A percentile compares a stretch with the other conserved stretches of the same genome.
phyloP scores from a whole-genome alignment of 1,284 basidiomycete species.

The Inonotus hispidus region DNA sequence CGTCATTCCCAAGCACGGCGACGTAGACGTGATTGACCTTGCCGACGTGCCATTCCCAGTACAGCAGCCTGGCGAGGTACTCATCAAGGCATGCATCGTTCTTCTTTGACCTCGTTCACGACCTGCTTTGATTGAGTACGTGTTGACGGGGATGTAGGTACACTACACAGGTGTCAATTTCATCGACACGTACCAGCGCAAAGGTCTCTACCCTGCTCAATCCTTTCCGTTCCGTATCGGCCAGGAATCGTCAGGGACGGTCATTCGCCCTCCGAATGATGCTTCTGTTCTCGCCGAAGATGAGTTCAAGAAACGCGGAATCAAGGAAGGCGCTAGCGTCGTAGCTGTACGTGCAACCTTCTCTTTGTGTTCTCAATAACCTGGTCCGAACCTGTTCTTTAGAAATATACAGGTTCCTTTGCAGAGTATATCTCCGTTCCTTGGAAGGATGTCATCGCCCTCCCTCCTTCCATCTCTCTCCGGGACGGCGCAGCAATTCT shows the following conservation, averaged over 20 bases:
- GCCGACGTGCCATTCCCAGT: constrained; percentile 55
- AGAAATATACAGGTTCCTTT: constrained; percentile 56
- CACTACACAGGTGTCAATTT: constrained; percentile 75
- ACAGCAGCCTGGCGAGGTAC: constrained; percentile 58
- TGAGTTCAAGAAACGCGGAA: constrained; percentile 54
- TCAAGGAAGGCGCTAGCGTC: constrained; percentile 56
- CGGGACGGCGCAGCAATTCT: constrained; percentile 62
- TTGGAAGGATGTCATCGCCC: constrained; percentile 55
- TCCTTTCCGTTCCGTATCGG: constrained; percentile 74
- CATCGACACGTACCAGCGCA: constrained; percentile 77
- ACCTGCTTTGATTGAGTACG: constrained; percentile 26
- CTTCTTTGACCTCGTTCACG: constrained; percentile 15
- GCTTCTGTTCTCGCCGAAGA: constrained; percentile 45
- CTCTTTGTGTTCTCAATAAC: not conserved
- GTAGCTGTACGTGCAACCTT: constrained; percentile 44
- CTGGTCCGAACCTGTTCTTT: not conserved
- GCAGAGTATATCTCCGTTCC: constrained; percentile 73
- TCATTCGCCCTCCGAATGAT: constrained; percentile 69
- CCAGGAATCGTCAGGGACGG: constrained; percentile 72
- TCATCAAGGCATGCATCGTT: constrained; percentile 61
- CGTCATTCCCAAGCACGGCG: constrained; percentile 52
- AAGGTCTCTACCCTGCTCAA: constrained; percentile 51
- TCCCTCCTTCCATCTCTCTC: constrained; percentile 58
- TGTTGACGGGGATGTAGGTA: constrained; percentile 25
- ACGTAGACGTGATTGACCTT: constrained; percentile 75